Base-by-base conservation (phyloP, 2,329 filamentous ascomycete species). In the Xylariaceae sp. region DNA sequence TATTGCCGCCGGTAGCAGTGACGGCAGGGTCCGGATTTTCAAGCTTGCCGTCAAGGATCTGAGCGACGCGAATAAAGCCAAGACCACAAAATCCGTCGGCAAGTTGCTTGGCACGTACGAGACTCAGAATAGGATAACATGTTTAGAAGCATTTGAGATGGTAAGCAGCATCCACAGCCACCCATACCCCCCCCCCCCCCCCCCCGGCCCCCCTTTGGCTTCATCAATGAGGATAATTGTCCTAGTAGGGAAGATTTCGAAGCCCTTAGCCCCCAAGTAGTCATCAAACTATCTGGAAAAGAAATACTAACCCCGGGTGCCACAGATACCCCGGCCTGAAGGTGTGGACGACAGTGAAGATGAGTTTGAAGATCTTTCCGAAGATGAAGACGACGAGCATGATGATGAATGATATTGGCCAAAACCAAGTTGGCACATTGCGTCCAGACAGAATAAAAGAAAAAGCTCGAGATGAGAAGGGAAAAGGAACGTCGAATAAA, bases 51-150 rank as follows among this genome's bases (percentile, higher is more conserved):
- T 68, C n/a, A 66, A 68, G 18, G 76, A 81, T 54, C 70, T 84
- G 57, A 61, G 59, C 59, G 65, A 65, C 18, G 64, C 67, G 61
- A 57, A 67, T 54, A 64, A 70, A 60, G 44, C 59, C 41, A 54
- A 64, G 56, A 48, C 53, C 37, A 50, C 65, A 37, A 71, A 65
- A 61, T 70, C 75, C 57, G 65, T 90, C 20, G 92, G 90, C 26
- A 81, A 76, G 62, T 71, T 96, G 52, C 71, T 96, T 44, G 91
- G 88, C 16, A 86, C 83, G 29, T 95, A 95, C 68, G 89, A 93
- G 73, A 96, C 93, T 20, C 87, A 88, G 44, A 93, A 93, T 71
- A 81, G 95, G 54, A 92, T 98, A 64, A 98, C 93, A 40, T 98
- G 95, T 71, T 70, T 98, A 67, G 87, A 86, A 65, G 89, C 89